Evolutionary conservation across 495 filamentous ascomycete species (phyloP), one percentile per base, ranked within the genome.

Genomic region (Opeltia flavorubescens): DNA sequence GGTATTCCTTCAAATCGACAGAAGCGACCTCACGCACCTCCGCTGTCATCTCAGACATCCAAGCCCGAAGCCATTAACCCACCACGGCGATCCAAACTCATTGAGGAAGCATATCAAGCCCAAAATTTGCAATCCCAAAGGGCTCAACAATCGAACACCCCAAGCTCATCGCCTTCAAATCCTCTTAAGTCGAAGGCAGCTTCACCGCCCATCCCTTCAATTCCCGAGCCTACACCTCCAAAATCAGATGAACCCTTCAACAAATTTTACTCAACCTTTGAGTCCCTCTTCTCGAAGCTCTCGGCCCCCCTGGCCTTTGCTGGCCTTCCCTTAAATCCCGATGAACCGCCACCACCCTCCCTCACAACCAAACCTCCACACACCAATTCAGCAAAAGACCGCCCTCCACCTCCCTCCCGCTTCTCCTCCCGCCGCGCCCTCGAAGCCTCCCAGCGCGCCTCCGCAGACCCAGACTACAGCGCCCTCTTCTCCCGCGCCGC

Each of bases 231-330:
- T 29, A 43, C 51, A 45, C 44, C 51, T 17, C 46, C 62, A 11
- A 54, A 61, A 0, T 67, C 61, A n/a, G 88, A 94, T 7, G 87
- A 93, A 42, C 71, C 80, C 0, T 98, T 95, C 59, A 78, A 85
- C 27, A 72, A 78, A 44, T 98, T 96, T 57, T 98, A 94, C 64
- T 85, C 73, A 45, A 86, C 83, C 15, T 86, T 95, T 56, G 87
- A 86, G 43, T 80, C 70, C 31, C 71, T 95, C 20, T 81, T 95
- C 55, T 84, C 82, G 43, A 77, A 75, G 42, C 74, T 98, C 2
- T 93, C 89, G 4, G 86, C 87, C 0, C 87, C 87, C 11, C 69
- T 98, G 5, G 89, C 87, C 11, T 96, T 94, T 62, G 84, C 89
- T 11, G 88, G 89, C 2, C 77, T 98, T 3, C 91, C 93, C 2